Evolutionary conservation across 2,329 filamentous ascomycete genomes (phyloP).

Genomic region (Cyphellophora attinorum): DNA sequence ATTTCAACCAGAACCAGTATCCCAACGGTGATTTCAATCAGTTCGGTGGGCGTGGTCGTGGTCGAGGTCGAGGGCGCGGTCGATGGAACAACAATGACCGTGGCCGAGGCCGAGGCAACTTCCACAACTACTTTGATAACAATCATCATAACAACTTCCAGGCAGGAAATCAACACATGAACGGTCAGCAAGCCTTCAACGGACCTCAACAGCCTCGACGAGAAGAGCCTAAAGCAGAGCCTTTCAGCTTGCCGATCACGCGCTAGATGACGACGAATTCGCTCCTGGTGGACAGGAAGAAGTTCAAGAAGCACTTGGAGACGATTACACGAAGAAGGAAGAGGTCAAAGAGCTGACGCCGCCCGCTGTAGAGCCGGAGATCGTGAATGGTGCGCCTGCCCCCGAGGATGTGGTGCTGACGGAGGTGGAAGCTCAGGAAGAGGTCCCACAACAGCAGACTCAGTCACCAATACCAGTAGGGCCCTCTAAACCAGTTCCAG

Average conservation of each 20-base stretch:
- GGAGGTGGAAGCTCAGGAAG: too few species aligned
- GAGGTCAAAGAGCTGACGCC: too few species aligned
- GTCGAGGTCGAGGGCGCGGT: conserved; percentile 57
- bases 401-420: too few species aligned
- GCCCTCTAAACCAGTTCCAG: conserved; percentile 18
- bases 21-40: conserved; percentile 55
- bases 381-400: too few species aligned
- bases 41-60: conserved; percentile 72
- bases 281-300: conserved; percentile 26
- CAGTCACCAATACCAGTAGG: too few species aligned
- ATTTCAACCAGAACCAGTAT: conserved; percentile 63
- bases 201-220: conserved; percentile 10
- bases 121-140: conserved; percentile 24
- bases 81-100: conserved; percentile 51
- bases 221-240: conserved; percentile 6
- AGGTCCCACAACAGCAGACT: too few species aligned
- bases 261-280: conserved; percentile 25
- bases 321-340: conserved; percentile 13
- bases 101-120: conserved; percentile 27
- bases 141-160: conserved; percentile 11
- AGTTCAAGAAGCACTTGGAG: conserved; percentile 20
- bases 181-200: conserved; percentile 4
- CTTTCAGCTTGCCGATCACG: conserved; percentile 6
- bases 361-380: too few species aligned
- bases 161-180: conserved; percentile 8